A percentile compares a stretch with the other conserved stretches of the same genome.
Evolutionary conservation across 140 eudicot species (phyloP).

Genomic region (Bidens hawaiensis): DNA sequence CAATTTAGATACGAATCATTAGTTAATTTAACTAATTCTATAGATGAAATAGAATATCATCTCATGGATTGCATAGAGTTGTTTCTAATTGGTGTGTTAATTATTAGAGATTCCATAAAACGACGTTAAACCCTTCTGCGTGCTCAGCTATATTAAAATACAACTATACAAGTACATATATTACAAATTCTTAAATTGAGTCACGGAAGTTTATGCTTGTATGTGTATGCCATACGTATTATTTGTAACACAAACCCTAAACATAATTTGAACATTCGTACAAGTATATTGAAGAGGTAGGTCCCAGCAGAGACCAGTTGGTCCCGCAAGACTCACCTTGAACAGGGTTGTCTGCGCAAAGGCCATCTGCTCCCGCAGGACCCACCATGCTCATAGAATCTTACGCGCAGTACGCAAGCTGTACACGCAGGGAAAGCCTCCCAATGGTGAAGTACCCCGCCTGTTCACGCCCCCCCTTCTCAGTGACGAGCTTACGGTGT

Average conservation of each 20-base stretch:
- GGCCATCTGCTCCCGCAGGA: too few relatives aligned
- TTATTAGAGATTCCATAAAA: constrained; percentile 16
- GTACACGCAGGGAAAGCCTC: too few relatives aligned
- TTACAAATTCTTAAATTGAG: background rate
- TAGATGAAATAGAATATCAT: constrained; percentile 5
- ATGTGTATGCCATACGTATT: background rate
- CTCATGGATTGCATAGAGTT: constrained; percentile 15
- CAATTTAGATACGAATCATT: background rate
- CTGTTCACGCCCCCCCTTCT: too few relatives aligned
- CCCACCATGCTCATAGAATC: too few relatives aligned
- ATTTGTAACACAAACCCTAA: background rate
- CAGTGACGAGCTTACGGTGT: too few relatives aligned
- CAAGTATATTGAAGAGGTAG: too few relatives aligned
- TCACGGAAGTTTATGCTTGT: background rate
- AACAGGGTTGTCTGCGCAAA: too few relatives aligned
- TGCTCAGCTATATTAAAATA: background rate
- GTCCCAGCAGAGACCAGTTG: too few relatives aligned
- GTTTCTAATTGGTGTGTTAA: constrained; percentile 7
- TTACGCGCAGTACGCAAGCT: too few relatives aligned
- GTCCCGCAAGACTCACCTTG: too few relatives aligned
- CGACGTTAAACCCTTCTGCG: constrained; percentile 14
- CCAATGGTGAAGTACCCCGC: too few relatives aligned
- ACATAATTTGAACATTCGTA: too few relatives aligned
- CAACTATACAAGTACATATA: background rate
- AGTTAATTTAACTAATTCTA: background rate